Evolutionary conservation across 208 protist genomes (phyloP).

Genomic region (Leishmania lainsoni): DNA sequence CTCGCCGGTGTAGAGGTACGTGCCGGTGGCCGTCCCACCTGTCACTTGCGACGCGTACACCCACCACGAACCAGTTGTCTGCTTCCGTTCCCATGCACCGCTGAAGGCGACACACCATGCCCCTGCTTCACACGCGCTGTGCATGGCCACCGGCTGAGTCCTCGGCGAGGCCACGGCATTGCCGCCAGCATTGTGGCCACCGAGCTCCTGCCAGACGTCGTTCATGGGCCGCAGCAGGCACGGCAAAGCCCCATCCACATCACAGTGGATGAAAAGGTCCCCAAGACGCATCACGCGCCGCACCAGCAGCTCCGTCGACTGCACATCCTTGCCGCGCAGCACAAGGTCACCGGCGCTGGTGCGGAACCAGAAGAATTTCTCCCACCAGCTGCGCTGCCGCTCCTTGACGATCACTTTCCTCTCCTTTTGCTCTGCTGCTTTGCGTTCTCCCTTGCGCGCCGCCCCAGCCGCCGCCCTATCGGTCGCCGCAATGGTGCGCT

Average conservation of each 20-base stretch:
- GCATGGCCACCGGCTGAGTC: slow-evolving; percentile 40
- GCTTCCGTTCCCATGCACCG: slow-evolving; percentile 95
- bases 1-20: slow-evolving; percentile 91
- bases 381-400: slow-evolving; percentile 96
- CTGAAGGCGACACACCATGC: slow-evolving; percentile 92
- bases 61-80: slow-evolving; percentile 94
- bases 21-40: slow-evolving; percentile 55
- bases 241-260: slow-evolving; percentile 92
- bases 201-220: slow-evolving; percentile 25
- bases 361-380: slow-evolving; percentile 99
- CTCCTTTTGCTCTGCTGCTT: slow-evolving; percentile 61
- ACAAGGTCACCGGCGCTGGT: slow-evolving; percentile 96
- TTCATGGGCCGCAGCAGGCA: slow-evolving; percentile 93
- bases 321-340: slow-evolving; percentile 93
- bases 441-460: slow-evolving; percentile 62
- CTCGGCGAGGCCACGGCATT: not conserved
- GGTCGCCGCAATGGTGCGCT: slow-evolving; percentile 81
- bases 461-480: slow-evolving; percentile 87
- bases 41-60: slow-evolving; percentile 88
- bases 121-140: slow-evolving; percentile 90
- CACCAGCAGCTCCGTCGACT: slow-evolving; percentile 96
- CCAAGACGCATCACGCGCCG: slow-evolving; percentile 68
- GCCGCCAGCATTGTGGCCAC: not conserved
- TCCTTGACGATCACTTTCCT: slow-evolving; percentile 86
- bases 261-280: slow-evolving; percentile 97